A percentile compares a stretch with the other conserved stretches of the same genome.
These are phyloP conservation scores for Boletus rubropictus DNA, from an alignment of 768 basidiomycete genomes.

Conservation along the genomic window DNA sequence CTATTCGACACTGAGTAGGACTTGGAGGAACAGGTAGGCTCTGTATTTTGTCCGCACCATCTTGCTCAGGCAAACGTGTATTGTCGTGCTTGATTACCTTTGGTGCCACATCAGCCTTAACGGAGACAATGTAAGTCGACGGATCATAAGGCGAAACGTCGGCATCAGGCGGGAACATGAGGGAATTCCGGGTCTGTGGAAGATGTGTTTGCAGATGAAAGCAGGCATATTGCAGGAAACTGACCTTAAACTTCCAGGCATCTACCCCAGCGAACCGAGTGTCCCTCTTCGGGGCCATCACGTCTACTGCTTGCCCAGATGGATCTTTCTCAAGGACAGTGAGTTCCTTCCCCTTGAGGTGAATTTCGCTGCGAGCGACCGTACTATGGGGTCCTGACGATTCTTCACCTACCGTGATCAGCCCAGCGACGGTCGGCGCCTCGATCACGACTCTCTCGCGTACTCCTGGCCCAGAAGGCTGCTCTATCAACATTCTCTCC, in stretches of 20 bases:
- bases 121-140: conserved; percentile 26
- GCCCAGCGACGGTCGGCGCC: conserved; percentile 47
- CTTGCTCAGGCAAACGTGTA: conserved; percentile 76
- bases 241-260: conserved; percentile 77
- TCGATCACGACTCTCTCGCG: conserved; percentile 64
- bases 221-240: conserved; percentile 6
- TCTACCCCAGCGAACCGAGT: conserved; percentile 67
- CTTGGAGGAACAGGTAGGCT: conserved; percentile 65
- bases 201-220: background rate
- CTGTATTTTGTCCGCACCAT: conserved; percentile 41
- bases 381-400: background rate
- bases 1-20: conserved; percentile 85
- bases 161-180: conserved; percentile 95
- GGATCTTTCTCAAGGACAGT: conserved; percentile 18
- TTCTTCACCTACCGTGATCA: conserved; percentile 39
- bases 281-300: conserved; percentile 78
- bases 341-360: conserved; percentile 23
- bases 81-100: conserved; percentile 71
- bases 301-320: conserved; percentile 44
- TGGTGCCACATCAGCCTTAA: conserved; percentile 37
- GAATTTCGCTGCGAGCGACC: conserved; percentile 24
- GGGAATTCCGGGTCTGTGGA: conserved; percentile 77
- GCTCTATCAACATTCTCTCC: conserved; percentile 69
- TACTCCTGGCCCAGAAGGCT: conserved; percentile 55
- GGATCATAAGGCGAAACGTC: conserved; percentile 74